Percentiles rank a stretch among this genome's conserved stretches.
phyloP scores from a whole-genome alignment of 306 rosid species.

The Corylus heterophylla region DNA sequence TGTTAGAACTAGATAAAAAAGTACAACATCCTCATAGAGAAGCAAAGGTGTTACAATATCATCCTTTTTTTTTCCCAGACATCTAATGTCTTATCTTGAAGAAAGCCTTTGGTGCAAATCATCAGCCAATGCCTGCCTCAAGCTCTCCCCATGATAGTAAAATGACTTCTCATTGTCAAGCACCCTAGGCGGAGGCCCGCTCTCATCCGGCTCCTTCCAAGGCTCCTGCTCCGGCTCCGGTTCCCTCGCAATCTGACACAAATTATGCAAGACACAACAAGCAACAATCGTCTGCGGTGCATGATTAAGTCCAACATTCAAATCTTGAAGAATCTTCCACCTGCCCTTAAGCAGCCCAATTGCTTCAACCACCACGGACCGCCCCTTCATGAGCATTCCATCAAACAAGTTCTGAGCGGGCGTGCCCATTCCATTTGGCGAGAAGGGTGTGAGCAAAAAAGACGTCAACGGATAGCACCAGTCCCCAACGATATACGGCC shows the following conservation, averaged over 20 bases:
- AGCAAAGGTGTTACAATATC: neutral
- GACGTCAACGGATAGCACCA: slow-evolving; percentile 85
- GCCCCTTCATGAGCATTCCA: slow-evolving; percentile 94
- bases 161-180: slow-evolving; percentile 67
- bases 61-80: neutral
- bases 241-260: slow-evolving; percentile 93
- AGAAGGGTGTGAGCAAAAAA: slow-evolving; percentile 71
- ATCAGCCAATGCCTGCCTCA: slow-evolving; percentile 89
- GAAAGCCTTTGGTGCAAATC: slow-evolving; percentile 93
- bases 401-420: slow-evolving; percentile 87
- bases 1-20: neutral
- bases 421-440: slow-evolving; percentile 63
- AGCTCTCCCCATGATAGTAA: slow-evolving; percentile 70
- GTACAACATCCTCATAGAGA: slow-evolving; percentile 11
- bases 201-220: slow-evolving; percentile 89
- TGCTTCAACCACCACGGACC: slow-evolving; percentile 82
- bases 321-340: slow-evolving; percentile 86
- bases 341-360: slow-evolving; percentile 87
- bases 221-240: slow-evolving; percentile 75
- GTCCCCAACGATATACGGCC: slow-evolving; percentile 90
- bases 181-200: slow-evolving; percentile 62
- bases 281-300: slow-evolving; percentile 91
- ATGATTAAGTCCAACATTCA: slow-evolving; percentile 79
- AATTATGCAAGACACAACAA: slow-evolving; percentile 86
- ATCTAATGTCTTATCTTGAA: slow-evolving; percentile 47